Base-by-base conservation (phyloP, 2,329 filamentous ascomycete genomes). In the Trichoderma sp. region DNA sequence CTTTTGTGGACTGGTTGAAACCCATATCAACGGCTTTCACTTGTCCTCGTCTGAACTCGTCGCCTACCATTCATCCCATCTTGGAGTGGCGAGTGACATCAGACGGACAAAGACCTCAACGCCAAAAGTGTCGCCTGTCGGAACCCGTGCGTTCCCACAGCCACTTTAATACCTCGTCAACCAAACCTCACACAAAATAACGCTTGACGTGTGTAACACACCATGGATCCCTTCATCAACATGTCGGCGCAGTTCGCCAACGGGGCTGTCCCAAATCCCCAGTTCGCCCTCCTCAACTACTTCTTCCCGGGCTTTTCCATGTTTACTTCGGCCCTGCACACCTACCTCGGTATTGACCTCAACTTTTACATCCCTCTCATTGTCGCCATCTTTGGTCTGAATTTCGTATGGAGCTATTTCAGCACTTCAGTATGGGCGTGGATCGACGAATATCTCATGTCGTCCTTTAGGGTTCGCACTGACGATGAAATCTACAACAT, bases 401-500 rank as follows among this genome's bases (percentile, higher is more conserved):
- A 81, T 5, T 84, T 89, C 17, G 81, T 82, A 11, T 86, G 86
- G 81, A 84, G 84, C 73, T 91, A 91, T 74, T 77, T 87, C 58
- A 84, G 81, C 68, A 79, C 82, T 3, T 86, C 84, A 74, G 71
- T 88, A 13, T 86, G 83, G 81, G 77, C 79, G 1, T 78, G 86
- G 50, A 74, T 90, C 34, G 83, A 87, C 55, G 76, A 81, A 6
- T 82, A 91, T 75, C 86, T 91, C 75, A 89, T 92, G 84, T 91
- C 88, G 3, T 88, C 86, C 1, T 90, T 91, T 20, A 88, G 91
- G 75, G 87, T 93, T 50, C 86, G 89, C 58, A 85, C 88, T 32
- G 90, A 93, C 71, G 91, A 93, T 75, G 91, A 93, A 78, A 88
- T 92, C 71, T 93, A 92, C 82, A 90, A 90, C 77, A 91, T 92